Percentiles rank a stretch among this genome's conserved stretches.
These are phyloP conservation scores for Pseudocercospora eumusae DNA, from an alignment of 2,329 filamentous ascomycete genomes.

Conservation along the genomic window DNA sequence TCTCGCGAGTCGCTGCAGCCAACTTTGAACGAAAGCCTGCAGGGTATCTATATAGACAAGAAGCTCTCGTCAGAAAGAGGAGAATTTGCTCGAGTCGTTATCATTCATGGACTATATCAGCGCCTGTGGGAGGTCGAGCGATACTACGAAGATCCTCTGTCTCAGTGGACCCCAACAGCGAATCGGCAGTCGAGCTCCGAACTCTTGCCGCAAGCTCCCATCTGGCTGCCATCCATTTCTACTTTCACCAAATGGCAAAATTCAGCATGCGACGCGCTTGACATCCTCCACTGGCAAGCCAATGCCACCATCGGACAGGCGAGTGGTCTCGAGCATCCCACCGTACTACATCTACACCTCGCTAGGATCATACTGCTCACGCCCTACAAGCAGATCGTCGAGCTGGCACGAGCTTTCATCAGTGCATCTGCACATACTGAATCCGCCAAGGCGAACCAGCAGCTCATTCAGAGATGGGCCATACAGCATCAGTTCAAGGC, in stretches of 20 bases:
- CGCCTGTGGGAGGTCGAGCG: conserved; percentile 53
- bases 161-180: conserved; percentile 39
- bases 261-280: conserved; percentile 51
- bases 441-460: conserved; percentile 10
- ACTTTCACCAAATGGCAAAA: conserved; percentile 54
- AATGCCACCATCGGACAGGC: conserved; percentile 54
- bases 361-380: conserved; percentile 56
- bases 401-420: conserved; percentile 44
- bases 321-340: conserved; percentile 56
- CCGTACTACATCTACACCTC: conserved; percentile 58
- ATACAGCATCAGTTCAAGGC: conserved; percentile 57
- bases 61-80: conserved; percentile 47
- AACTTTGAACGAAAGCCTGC: conserved; percentile 47
- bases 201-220: conserved; percentile 17
- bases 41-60: conserved; percentile 54
- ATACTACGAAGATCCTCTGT: conserved; percentile 50
- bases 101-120: conserved; percentile 55
- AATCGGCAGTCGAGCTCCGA: conserved; percentile 25
- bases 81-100: conserved; percentile 53
- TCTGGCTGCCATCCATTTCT: conserved; percentile 53
- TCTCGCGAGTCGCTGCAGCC: conserved; percentile 19
- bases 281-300: conserved; percentile 61
- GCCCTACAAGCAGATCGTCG: conserved; percentile 51
- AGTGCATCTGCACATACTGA: conserved; percentile 23
- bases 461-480: conserved; percentile 50